Evolutionary conservation across 2,329 filamentous ascomycete species (phyloP).

Genomic region (Cercospora sp.): DNA sequence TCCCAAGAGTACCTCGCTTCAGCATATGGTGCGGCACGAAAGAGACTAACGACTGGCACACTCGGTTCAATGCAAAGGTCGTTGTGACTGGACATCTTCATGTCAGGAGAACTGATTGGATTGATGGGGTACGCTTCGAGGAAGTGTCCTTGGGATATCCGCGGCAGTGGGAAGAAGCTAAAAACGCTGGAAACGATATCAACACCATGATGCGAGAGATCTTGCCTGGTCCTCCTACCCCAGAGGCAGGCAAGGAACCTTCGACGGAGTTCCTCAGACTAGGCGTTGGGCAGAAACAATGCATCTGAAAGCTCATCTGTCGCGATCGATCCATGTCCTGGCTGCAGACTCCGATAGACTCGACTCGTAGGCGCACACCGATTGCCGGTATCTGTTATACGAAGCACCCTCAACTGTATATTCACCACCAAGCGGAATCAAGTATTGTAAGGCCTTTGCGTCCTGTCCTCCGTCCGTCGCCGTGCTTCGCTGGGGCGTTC

Average conservation of each 20-base stretch:
- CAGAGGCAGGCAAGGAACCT: slow-evolving; percentile 34
- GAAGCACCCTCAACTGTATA: not conserved
- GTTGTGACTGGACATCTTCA: slow-evolving; percentile 51
- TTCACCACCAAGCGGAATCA: not conserved
- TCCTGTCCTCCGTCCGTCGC: not conserved
- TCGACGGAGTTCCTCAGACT: slow-evolving; percentile 30
- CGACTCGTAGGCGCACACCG: not conserved
- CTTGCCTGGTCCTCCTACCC: slow-evolving; percentile 43
- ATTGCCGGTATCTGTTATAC: not conserved
- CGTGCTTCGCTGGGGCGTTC: not conserved
- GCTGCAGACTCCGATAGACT: not conserved
- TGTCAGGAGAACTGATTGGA: slow-evolving; percentile 50
- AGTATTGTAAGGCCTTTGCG: not conserved
- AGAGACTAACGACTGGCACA: slow-evolving; percentile 51
- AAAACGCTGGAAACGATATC: slow-evolving; percentile 46
- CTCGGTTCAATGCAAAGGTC: slow-evolving; percentile 48
- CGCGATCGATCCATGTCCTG: not conserved
- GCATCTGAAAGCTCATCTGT: not conserved
- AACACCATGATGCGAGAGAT: slow-evolving; percentile 51
- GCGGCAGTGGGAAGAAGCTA: slow-evolving; percentile 48
- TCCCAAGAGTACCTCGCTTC: slow-evolving; percentile 47
- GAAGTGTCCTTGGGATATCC: slow-evolving; percentile 52
- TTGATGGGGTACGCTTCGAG: slow-evolving; percentile 49
- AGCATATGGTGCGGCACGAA: slow-evolving; percentile 51
- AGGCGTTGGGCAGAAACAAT: slow-evolving; percentile 17